These are phyloP conservation scores for Hortiboletus campestris DNA, from an alignment of 768 basidiomycete genomes.

Conservation along the genomic window DNA sequence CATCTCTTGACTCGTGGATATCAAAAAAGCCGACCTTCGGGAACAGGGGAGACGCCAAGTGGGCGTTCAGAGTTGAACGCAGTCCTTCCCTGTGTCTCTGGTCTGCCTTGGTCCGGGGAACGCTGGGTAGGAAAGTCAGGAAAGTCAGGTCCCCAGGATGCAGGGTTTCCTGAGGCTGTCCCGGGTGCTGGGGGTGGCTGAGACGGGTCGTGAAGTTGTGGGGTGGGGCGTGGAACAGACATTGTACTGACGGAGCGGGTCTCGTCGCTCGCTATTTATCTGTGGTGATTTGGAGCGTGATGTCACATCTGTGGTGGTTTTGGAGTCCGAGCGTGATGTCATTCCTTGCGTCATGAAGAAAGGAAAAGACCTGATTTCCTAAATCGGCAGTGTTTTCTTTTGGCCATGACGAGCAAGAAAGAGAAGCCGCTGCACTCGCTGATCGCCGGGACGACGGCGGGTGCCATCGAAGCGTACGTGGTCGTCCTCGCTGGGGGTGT, in stretches of 20 bases:
- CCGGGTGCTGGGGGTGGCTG: slow-evolving; percentile 45
- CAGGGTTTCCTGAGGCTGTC: not conserved
- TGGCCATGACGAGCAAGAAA: slow-evolving; percentile 50
- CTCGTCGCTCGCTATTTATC: slow-evolving; percentile 16
- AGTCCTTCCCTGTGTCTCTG: slow-evolving; percentile 16
- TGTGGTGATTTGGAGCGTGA: no score
- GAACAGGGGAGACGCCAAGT: slow-evolving; percentile 35
- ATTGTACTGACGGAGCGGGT: not conserved
- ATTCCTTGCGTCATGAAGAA: slow-evolving; percentile 1
- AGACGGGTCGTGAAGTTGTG: slow-evolving; percentile 43
- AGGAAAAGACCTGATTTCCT: no score
- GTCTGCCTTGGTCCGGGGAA: not conserved
- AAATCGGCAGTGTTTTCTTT: not conserved
- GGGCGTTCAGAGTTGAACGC: slow-evolving; percentile 37
- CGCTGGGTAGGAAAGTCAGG: not conserved
- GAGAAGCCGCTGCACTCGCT: slow-evolving; percentile 87
- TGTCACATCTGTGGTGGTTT: not conserved
- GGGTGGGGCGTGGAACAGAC: slow-evolving; percentile 33
- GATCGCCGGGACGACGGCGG: slow-evolving; percentile 89
- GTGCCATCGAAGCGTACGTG: slow-evolving; percentile 87
- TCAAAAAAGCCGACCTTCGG: slow-evolving; percentile 27
- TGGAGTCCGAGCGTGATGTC: slow-evolving; percentile 19
- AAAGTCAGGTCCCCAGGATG: no score
- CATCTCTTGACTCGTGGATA: no score
- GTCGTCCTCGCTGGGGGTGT: not conserved